Conservation (phyloP, 352 stramenopile species). For the Pythium aristosporum region DNA sequence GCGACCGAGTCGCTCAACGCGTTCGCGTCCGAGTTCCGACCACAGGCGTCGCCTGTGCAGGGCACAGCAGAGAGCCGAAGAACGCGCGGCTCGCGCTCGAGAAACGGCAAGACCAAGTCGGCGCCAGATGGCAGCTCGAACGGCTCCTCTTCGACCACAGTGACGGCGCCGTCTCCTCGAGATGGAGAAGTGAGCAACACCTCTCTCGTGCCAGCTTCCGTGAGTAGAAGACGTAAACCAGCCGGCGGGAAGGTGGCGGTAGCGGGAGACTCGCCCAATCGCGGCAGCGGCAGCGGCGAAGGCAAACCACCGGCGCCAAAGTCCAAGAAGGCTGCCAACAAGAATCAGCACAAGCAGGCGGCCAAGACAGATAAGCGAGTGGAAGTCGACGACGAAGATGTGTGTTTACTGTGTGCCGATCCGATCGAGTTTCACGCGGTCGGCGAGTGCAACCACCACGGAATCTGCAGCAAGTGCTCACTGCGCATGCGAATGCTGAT, state of each 20-base stretch:
- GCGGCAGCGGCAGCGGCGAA: background rate
- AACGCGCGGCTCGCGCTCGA: background rate
- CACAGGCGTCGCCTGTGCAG: conserved; percentile 1
- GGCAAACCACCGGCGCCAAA: background rate
- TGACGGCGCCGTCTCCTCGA: background rate
- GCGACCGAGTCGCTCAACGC: conserved; percentile 26
- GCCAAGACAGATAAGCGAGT: background rate
- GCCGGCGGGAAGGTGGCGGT: conserved; percentile 1
- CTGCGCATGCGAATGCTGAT: conserved; percentile 81
- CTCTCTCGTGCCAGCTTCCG: conserved; percentile 19
- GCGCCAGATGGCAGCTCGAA: background rate
- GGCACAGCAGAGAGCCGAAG: background rate
- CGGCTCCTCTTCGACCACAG: background rate
- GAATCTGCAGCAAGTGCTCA: conserved; percentile 81
- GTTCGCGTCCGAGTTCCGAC: conserved; percentile 18
- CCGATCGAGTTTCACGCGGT: conserved; percentile 69
- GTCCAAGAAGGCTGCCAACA: conserved; percentile 7
- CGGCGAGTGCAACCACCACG: conserved; percentile 75
- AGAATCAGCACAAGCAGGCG: conserved; percentile 3
- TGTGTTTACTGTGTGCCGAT: conserved; percentile 69
- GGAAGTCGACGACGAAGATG: conserved; percentile 40
- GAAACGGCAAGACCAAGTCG: background rate
- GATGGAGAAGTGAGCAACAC: conserved; percentile 2
- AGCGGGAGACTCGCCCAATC: background rate
- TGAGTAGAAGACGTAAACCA: conserved; percentile 20